These are phyloP conservation scores for Penicillium digitatum DNA, from an alignment of 2,329 filamentous ascomycete genomes.

Conservation along the genomic window DNA sequence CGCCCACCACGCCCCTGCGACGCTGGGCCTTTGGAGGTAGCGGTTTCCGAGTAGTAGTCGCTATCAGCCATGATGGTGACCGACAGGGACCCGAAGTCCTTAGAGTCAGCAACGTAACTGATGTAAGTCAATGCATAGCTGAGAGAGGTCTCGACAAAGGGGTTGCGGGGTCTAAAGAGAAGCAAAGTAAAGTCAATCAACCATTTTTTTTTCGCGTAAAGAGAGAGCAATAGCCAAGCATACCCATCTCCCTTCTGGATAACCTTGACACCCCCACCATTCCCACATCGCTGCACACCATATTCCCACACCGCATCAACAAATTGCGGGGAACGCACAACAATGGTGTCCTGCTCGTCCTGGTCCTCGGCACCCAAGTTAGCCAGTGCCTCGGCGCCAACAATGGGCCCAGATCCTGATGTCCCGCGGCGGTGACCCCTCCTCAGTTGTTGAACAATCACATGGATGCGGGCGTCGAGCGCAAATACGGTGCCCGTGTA, in stretches of 20 bases:
- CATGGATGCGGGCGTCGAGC: constrained; percentile 61
- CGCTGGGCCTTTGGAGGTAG: constrained; percentile 37
- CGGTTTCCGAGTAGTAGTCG: constrained; percentile 85
- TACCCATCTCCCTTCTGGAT: constrained; percentile 56
- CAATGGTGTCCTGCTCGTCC: constrained; percentile 64
- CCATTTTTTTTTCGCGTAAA: neutral
- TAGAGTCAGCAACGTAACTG: constrained; percentile 46
- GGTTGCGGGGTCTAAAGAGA: constrained; percentile 58
- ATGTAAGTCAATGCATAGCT: constrained; percentile 83
- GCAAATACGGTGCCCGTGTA: constrained; percentile 73
- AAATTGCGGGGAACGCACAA: constrained; percentile 91
- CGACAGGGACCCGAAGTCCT: constrained; percentile 61
- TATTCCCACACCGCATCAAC: constrained; percentile 83
- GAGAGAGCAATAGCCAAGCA: constrained; percentile 6
- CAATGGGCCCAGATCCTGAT: constrained; percentile 15
- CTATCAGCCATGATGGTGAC: constrained; percentile 91
- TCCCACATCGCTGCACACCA: constrained; percentile 65
- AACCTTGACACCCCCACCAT: constrained; percentile 74
- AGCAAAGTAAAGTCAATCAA: neutral
- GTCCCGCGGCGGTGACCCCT: constrained; percentile 29
- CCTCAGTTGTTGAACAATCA: constrained; percentile 53
- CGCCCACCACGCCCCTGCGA: constrained; percentile 42
- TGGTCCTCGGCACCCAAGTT: constrained; percentile 45
- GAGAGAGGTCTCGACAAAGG: constrained; percentile 89
- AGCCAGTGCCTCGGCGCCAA: constrained; percentile 4